These are phyloP conservation scores for Acacia pycnantha DNA, from an alignment of 331 rosid genomes.

Conservation along the genomic window DNA sequence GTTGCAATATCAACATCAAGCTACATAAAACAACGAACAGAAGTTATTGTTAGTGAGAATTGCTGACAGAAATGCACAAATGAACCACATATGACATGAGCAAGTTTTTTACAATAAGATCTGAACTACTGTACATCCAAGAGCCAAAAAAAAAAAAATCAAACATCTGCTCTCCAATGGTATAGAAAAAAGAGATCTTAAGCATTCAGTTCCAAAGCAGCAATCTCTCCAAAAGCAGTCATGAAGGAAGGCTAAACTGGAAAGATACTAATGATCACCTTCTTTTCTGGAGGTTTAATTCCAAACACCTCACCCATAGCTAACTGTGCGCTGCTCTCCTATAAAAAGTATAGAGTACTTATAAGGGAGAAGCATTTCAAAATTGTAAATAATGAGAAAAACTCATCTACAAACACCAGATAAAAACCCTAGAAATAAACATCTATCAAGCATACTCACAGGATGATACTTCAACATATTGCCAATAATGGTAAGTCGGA, in stretches of 20 bases:
- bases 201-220: background rate
- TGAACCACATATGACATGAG: conserved; percentile 9
- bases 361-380: conserved; percentile 14
- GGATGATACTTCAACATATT: conserved; percentile 95
- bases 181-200: background rate
- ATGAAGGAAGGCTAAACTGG: conserved; percentile 17
- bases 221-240: background rate
- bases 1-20: conserved; percentile 76
- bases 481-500: conserved; percentile 90
- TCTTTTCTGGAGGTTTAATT: conserved; percentile 80
- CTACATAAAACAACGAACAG: conserved; percentile 48
- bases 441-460: conserved; percentile 49
- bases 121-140: background rate
- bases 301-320: conserved; percentile 99
- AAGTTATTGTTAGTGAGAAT: conserved; percentile 14
- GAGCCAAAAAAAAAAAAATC: background rate
- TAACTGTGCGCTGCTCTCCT: conserved; percentile 87
- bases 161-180: conserved; percentile 7
- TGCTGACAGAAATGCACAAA: background rate
- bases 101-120: conserved; percentile 1
- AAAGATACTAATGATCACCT: conserved; percentile 52
- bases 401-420: conserved; percentile 7
- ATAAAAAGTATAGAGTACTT: conserved; percentile 28
- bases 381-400: conserved; percentile 8
- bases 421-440: conserved; percentile 18